Percentiles rank a stretch among this genome's conserved stretches.
phyloP scores from a whole-genome alignment of 192 early-diverging fungal genomes.

The Podila epigama region DNA sequence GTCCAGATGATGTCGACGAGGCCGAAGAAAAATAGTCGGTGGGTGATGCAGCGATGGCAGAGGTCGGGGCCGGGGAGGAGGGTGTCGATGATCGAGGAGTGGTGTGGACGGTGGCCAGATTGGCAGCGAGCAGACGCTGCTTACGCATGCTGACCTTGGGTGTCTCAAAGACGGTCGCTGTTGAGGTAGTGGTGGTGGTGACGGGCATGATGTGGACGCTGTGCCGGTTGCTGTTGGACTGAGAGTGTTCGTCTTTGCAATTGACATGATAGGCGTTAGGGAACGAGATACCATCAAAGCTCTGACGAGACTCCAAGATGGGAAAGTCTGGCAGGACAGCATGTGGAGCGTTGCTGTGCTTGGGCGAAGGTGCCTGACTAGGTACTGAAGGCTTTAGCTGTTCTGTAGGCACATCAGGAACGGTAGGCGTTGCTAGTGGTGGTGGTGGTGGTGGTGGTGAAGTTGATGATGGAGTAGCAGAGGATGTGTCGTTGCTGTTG shows the following conservation, averaged over 20 bases:
- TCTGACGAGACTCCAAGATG: not conserved
- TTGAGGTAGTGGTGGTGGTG: not conserved
- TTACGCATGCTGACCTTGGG: not conserved
- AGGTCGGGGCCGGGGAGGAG: not conserved
- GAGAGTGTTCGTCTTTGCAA: not conserved
- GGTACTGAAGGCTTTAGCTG: too few relatives aligned
- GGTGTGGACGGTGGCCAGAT: conserved; percentile 20
- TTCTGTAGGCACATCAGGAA: not conserved
- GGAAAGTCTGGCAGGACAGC: conserved; percentile 27
- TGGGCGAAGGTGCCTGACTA: not conserved
- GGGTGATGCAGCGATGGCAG: too few relatives aligned
- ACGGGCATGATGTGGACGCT: conserved; percentile 18
- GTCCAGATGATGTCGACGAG: too few relatives aligned
- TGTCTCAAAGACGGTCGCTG: not conserved
- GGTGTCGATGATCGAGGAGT: not conserved
- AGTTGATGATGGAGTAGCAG: not conserved
- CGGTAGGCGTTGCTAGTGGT: not conserved
- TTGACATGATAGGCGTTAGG: not conserved
- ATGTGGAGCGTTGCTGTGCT: conserved; percentile 34
- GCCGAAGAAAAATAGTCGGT: not conserved
- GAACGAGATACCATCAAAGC: not conserved
- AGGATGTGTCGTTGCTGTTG: conserved; percentile 1
- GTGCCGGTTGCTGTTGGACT: not conserved
- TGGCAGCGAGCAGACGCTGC: conserved; percentile 6
- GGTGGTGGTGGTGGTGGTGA: conserved; percentile 8